These are phyloP conservation scores for Aspergillus uvarum DNA, from an alignment of 2,329 filamentous ascomycete genomes.

Conservation along the genomic window DNA sequence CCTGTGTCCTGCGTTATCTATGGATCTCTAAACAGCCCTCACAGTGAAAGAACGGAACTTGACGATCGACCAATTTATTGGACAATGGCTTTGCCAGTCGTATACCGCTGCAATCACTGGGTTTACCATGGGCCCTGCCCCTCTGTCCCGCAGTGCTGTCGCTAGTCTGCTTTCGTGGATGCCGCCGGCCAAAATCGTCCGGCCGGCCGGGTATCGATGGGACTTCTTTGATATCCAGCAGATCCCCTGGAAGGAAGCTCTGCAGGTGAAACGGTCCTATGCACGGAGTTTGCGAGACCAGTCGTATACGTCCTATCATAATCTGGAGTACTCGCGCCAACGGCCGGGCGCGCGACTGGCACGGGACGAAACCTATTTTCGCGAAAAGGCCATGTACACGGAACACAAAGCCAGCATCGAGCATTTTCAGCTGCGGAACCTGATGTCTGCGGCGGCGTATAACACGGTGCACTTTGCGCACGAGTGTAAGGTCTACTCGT, in stretches of 20 bases:
- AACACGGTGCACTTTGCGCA: conserved; percentile 57
- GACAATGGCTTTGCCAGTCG: conserved; percentile 40
- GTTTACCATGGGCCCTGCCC: conserved; percentile 18
- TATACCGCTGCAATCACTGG: conserved; percentile 20
- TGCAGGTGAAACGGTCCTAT: conserved; percentile 38
- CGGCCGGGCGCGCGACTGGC: conserved; percentile 32
- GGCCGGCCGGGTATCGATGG: conserved; percentile 29
- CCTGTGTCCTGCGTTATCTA: no score
- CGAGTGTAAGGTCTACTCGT: conserved; percentile 50
- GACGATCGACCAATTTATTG: conserved; percentile 45
- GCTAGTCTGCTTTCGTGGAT: conserved; percentile 36
- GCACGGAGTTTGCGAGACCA: conserved; percentile 40
- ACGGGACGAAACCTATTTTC: conserved; percentile 48
- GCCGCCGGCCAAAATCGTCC: conserved; percentile 33
- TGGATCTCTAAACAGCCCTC: neutral
- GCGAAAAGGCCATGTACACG: conserved; percentile 51
- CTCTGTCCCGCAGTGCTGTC: conserved; percentile 29
- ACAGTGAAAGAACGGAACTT: conserved; percentile 43
- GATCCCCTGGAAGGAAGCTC: conserved; percentile 41
- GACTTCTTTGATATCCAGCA: conserved; percentile 43
- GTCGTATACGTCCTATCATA: conserved; percentile 45
- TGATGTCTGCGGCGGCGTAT: conserved; percentile 54
- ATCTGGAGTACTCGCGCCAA: conserved; percentile 33
- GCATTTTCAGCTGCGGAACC: conserved; percentile 61
- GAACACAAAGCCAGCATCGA: conserved; percentile 51